Evolutionary conservation across 78 protist genomes (phyloP).

Genomic region (Guillardia theta): DNA sequence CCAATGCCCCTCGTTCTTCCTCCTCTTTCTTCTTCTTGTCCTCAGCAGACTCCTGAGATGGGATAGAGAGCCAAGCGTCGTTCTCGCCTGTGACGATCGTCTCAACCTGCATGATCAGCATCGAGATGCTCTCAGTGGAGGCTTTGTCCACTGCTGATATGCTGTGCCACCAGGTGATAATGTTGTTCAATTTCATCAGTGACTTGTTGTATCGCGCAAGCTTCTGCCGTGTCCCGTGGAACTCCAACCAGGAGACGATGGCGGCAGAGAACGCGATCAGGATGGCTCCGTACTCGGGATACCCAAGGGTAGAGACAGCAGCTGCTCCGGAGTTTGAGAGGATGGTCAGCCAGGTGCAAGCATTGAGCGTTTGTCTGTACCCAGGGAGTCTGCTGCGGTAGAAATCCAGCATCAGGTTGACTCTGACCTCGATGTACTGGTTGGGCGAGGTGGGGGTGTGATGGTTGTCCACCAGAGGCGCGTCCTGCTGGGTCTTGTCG

Average conservation of each 20-base stretch:
- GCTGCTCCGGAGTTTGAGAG: background rate
- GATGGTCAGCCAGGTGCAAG: background rate
- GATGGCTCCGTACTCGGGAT: background rate
- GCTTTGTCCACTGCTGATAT: background rate
- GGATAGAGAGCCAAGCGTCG: background rate
- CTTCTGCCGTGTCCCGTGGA: background rate
- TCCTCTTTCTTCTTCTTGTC: background rate
- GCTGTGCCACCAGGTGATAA: background rate
- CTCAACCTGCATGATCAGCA: background rate
- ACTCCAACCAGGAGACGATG: background rate
- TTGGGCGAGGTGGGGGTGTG: background rate
- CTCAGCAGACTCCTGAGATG: too few relatives aligned
- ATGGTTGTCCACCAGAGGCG: background rate
- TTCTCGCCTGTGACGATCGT: background rate
- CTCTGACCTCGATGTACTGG: background rate
- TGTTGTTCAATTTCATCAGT: background rate
- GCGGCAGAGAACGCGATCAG: background rate
- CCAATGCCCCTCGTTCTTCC: background rate
- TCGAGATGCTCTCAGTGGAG: background rate
- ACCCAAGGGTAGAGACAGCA: background rate
- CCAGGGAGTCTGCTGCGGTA: background rate
- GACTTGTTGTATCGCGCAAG: background rate
- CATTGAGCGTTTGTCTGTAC: background rate
- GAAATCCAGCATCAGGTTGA: background rate
- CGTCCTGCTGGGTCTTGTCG: background rate